Conservation (phyloP, 345 rosid species). For the Xanthoceras sorbifolium region DNA sequence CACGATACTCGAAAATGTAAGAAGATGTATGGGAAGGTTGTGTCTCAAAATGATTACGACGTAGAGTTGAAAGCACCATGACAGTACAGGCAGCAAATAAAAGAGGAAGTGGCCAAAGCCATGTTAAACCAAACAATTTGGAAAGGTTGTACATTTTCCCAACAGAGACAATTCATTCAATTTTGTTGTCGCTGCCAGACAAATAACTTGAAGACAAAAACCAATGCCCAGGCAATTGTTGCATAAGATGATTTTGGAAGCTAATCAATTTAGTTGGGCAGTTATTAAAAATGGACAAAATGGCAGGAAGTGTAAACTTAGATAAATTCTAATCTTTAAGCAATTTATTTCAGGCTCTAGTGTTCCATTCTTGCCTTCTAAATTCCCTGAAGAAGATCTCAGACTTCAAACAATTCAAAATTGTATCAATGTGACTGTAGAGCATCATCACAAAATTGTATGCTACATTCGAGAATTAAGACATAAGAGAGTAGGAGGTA, state of each 20-base stretch:
- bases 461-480: neutral
- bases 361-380: too few relatives aligned
- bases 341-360: neutral
- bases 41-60: neutral
- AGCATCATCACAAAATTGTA: neutral
- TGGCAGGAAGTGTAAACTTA: neutral
- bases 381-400: neutral
- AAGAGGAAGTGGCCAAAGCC: neutral
- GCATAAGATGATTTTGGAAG: neutral
- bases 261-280: neutral
- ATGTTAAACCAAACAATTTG: neutral
- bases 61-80: neutral
- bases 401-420: neutral
- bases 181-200: neutral
- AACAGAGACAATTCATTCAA: neutral
- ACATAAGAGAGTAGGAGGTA: neutral
- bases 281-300: neutral
- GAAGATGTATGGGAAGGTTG: neutral
- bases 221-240: neutral
- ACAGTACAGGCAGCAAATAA: neutral
- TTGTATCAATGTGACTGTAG: neutral
- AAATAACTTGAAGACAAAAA: neutral
- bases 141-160: neutral
- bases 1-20: slow-evolving; percentile 23
- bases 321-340: neutral